Base-by-base conservation (phyloP, 2,329 filamentous ascomycete genomes). In the Aspergillaceae sp. region DNA sequence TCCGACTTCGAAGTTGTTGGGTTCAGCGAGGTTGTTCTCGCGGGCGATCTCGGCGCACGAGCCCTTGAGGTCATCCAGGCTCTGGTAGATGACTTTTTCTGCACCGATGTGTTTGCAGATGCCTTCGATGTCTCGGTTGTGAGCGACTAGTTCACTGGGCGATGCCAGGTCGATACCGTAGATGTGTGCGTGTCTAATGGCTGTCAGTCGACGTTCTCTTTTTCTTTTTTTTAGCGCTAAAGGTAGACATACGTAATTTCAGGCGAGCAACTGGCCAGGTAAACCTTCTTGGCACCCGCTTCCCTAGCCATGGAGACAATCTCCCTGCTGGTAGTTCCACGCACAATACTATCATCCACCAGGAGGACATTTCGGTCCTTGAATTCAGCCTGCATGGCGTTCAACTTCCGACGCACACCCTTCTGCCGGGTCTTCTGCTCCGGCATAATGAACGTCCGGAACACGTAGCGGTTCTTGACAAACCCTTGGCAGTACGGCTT, bases 331-430 rank as follows among this genome's bases (percentile, higher is more conserved):
- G 87, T 94, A 0, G 86, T 94, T 42, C 89, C 90, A 34, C 90
- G 80, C 4, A 95, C 90, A 48, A 95, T 88, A 56, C 82, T 87
- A 68, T 96, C 91, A 56, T 96, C 91, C 1, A 96, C 86, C 0
- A 97, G 73, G 7, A 89, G 74, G 5, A 97, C 85, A 48, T 83
- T 86, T 57, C 85, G 83, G 54, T 79, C 87, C 47, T 82, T 75
- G 67, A 96, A 96, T 62, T 96, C 89, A 34, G 83, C 82, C 28
- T 83, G 80, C 68, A 96, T 94, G 19, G 90, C 81, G 50, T 86
- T 91, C 35, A 97, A 76, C 71, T 97, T 97, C 42, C 90, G 80
- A 3, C 91, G 83, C 7, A 97, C 88, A 55, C 87, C 85, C 69
- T 91, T 91, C 59, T 92, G 81, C 3, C 90, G 78, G 11, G 82